These are phyloP conservation scores for Postia placenta DNA, from an alignment of 768 basidiomycete species.

Conservation along the genomic window DNA sequence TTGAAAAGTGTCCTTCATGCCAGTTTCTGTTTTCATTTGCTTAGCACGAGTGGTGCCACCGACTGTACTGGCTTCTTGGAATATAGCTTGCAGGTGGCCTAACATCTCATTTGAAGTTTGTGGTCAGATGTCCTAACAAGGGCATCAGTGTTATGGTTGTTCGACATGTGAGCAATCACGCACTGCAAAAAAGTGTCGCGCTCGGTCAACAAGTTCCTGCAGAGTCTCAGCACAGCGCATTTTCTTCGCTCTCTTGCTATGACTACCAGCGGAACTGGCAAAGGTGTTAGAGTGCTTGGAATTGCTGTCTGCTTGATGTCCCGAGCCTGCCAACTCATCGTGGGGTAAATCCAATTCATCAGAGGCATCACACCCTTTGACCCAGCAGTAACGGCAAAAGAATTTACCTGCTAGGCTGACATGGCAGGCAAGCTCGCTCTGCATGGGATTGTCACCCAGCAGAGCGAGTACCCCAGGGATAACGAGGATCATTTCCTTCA, in stretches of 20 bases:
- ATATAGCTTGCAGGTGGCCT: not conserved
- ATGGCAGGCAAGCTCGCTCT: constrained; percentile 38
- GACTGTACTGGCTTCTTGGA: not conserved
- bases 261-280: not conserved
- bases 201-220: not conserved
- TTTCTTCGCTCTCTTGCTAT: not conserved
- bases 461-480: constrained; percentile 11
- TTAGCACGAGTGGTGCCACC: constrained; percentile 6
- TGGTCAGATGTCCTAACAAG: not conserved
- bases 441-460: constrained; percentile 43
- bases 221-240: not conserved
- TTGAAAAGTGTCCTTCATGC: constrained; percentile 31
- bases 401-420: constrained; percentile 31
- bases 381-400: constrained; percentile 37
- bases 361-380: constrained; percentile 9
- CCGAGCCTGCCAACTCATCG: not conserved
- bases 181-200: too few relatives aligned
- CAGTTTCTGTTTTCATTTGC: constrained; percentile 20
- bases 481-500: constrained; percentile 8
- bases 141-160: not conserved
- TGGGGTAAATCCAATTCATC: not conserved
- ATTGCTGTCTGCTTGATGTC: not conserved
- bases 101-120: not conserved
- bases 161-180: not conserved
- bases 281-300: not conserved